phyloP scores from a whole-genome alignment of 2,329 filamentous ascomycete species.

The Thelonectria discophora region DNA sequence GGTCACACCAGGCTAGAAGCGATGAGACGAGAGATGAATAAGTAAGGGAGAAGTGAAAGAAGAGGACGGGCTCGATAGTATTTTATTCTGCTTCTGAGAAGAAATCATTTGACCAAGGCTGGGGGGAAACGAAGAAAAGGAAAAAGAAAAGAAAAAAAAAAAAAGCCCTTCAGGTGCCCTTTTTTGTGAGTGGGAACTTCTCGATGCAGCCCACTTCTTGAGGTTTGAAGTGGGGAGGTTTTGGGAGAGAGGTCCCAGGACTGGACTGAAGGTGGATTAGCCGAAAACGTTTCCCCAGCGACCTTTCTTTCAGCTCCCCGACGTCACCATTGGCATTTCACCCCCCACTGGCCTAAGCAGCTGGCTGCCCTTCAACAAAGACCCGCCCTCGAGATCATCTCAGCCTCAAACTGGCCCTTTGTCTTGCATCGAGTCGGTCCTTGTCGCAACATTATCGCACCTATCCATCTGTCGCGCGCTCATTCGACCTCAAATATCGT shows the following conservation, averaged over 20 bases:
- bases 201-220: too few relatives aligned
- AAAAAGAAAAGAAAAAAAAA: slow-evolving; percentile 6
- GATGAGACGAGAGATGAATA: slow-evolving; percentile 6
- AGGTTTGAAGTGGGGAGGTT: too few relatives aligned
- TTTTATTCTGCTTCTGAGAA: slow-evolving; percentile 4
- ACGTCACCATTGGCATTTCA: slow-evolving; percentile 37
- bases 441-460: slow-evolving; percentile 18
- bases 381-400: slow-evolving; percentile 3
- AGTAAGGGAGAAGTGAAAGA: not conserved
- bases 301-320: slow-evolving; percentile 23
- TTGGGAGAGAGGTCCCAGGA: too few relatives aligned
- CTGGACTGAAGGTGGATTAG: too few relatives aligned
- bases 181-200: slow-evolving; percentile 5
- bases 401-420: too few relatives aligned
- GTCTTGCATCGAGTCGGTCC: not conserved
- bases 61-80: not conserved
- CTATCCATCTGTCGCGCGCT: slow-evolving; percentile 11
- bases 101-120: slow-evolving; percentile 22
- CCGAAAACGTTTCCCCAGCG: slow-evolving; percentile 44
- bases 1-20: not conserved
- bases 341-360: too few relatives aligned
- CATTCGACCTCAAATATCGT: not conserved
- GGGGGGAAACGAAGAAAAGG: slow-evolving; percentile 3
- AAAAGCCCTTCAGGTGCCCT: too few relatives aligned
- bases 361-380: too few relatives aligned